Conservation (phyloP, 192 early-diverging fungal species). For the Gryganskiella cystojenkinii region DNA sequence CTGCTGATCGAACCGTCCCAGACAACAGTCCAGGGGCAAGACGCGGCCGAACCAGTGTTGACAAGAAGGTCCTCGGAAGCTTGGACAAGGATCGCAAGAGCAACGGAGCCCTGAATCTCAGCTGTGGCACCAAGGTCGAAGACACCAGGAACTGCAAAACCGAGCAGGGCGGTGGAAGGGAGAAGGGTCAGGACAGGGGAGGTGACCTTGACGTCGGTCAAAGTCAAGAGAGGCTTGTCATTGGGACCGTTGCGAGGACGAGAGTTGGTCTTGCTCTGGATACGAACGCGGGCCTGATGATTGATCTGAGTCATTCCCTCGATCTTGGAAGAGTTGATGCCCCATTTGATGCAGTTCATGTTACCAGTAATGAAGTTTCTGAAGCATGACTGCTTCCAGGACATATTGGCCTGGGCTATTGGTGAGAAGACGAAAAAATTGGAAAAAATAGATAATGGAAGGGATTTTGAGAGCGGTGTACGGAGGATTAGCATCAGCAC, state of each 20-base stretch:
- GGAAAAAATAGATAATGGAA: no score
- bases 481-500: no score
- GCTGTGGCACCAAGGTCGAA: slow-evolving; percentile 37
- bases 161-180: slow-evolving; percentile 22
- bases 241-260: no score
- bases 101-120: slow-evolving; percentile 9
- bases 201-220: slow-evolving; percentile 29
- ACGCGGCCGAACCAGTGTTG: slow-evolving; percentile 30
- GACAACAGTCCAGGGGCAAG: slow-evolving; percentile 41
- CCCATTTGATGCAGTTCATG: slow-evolving; percentile 37
- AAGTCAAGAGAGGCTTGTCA: slow-evolving; percentile 19
- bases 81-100: slow-evolving; percentile 25
- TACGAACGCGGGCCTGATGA: slow-evolving; percentile 11
- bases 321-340: slow-evolving; percentile 34
- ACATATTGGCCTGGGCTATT: slow-evolving; percentile 42
- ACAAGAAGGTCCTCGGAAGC: slow-evolving; percentile 37
- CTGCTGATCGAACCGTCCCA: slow-evolving; percentile 29
- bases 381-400: slow-evolving; percentile 44
- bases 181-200: slow-evolving; percentile 18
- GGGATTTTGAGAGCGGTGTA: no score
- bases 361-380: slow-evolving; percentile 41
- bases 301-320: slow-evolving; percentile 37
- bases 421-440: no score
- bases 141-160: slow-evolving; percentile 37
- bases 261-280: no score